Percentiles rank a stretch among this genome's conserved stretches.
Conservation (phyloP, 1,284 basidiomycete species). For the Trichosporon coremiiforme region DNA sequence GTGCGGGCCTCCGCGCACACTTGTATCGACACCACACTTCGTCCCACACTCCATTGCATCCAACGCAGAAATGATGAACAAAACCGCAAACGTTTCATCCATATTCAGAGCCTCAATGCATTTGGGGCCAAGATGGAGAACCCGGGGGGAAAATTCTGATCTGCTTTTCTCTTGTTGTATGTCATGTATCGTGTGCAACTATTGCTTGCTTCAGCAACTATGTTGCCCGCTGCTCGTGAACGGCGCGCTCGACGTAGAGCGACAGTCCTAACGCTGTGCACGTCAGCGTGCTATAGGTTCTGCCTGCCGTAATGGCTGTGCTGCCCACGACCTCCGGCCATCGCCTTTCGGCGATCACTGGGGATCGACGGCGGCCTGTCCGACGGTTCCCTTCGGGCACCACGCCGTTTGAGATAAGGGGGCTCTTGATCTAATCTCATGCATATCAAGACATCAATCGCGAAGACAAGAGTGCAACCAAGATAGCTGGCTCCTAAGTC, state of each 20-base stretch:
- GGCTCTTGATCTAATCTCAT: constrained; percentile 10
- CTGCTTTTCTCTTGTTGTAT: constrained; percentile 12
- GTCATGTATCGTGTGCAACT: constrained; percentile 11
- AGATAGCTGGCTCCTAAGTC: constrained; percentile 5
- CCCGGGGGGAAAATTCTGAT: constrained; percentile 16
- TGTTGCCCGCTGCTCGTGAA: background rate
- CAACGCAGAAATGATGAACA: constrained; percentile 16
- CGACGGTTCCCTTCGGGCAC: constrained; percentile 1
- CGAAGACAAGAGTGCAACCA: background rate
- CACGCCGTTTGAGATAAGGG: constrained; percentile 1
- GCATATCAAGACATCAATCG: background rate
- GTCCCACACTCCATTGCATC: background rate
- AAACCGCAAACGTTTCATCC: constrained; percentile 18
- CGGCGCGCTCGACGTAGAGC: too few species aligned
- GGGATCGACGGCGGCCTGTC: background rate
- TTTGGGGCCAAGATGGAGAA: constrained; percentile 18
- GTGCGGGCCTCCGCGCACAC: background rate
- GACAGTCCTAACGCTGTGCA: too few species aligned
- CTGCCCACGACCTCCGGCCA: background rate
- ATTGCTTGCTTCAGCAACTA: background rate
- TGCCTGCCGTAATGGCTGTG: background rate
- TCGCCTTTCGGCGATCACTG: background rate
- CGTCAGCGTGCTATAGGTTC: too few species aligned
- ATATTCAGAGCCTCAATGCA: constrained; percentile 13
- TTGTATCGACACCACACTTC: background rate